These are phyloP conservation scores for Hericium erinaceus DNA, from an alignment of 768 basidiomycete species.

Conservation along the genomic window DNA sequence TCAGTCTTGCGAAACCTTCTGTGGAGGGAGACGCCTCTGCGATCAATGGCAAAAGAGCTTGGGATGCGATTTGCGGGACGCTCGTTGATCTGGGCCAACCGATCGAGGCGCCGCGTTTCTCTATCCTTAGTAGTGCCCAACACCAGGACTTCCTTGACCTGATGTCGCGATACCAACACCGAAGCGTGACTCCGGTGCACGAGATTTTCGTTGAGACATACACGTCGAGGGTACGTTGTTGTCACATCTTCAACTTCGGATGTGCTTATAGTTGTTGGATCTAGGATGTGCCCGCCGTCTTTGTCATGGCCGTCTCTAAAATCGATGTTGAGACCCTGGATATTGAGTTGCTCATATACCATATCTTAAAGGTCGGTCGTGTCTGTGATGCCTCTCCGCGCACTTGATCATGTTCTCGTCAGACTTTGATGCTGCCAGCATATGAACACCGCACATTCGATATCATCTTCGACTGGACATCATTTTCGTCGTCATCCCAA, in stretches of 20 bases:
- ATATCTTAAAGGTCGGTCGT: slow-evolving; percentile 59
- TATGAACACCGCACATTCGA: slow-evolving; percentile 50
- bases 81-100: slow-evolving; percentile 72
- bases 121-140: slow-evolving; percentile 33
- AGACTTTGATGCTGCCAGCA: slow-evolving; percentile 44
- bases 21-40: slow-evolving; percentile 45
- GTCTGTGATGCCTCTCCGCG: background rate
- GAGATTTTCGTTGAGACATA: slow-evolving; percentile 56
- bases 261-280: background rate
- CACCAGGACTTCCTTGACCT: slow-evolving; percentile 63
- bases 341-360: slow-evolving; percentile 66
- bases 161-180: slow-evolving; percentile 52
- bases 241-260: background rate
- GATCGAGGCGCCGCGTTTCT: slow-evolving; percentile 56
- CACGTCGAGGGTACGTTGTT: slow-evolving; percentile 32
- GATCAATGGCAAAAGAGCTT: slow-evolving; percentile 65
- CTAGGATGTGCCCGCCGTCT: slow-evolving; percentile 39
- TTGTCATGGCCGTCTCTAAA: slow-evolving; percentile 55
- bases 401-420: background rate
- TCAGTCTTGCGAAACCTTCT: slow-evolving; percentile 58
- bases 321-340: slow-evolving; percentile 76
- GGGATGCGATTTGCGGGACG: slow-evolving; percentile 72
- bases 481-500: slow-evolving; percentile 65
- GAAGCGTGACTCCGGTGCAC: slow-evolving; percentile 51
- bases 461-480: slow-evolving; percentile 75